phyloP scores from a whole-genome alignment of 768 basidiomycete genomes.

The Boletus rubroflammeus region DNA sequence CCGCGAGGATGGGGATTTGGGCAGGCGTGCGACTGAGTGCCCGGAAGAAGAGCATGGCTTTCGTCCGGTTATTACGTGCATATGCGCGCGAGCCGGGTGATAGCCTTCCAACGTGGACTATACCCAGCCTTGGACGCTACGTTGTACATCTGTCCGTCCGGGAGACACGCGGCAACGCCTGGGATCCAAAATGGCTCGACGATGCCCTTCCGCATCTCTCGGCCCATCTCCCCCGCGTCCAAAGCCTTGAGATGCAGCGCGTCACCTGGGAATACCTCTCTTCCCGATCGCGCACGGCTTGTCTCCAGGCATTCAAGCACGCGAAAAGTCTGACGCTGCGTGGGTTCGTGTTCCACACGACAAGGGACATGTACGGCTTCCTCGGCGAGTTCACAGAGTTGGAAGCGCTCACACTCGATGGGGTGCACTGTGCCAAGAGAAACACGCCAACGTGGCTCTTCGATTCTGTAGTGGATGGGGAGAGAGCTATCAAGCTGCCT shows the following conservation, averaged over 20 bases:
- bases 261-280: conserved; percentile 34
- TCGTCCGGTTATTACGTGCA: conserved; percentile 16
- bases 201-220: conserved; percentile 27
- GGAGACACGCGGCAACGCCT: conserved; percentile 30
- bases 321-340: conserved; percentile 21
- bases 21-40: conserved; percentile 16
- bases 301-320: conserved; percentile 24
- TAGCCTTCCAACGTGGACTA: conserved; percentile 36
- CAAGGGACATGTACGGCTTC: conserved; percentile 26
- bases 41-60: conserved; percentile 18
- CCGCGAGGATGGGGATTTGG: conserved; percentile 26
- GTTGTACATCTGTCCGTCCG: conserved; percentile 24
- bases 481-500: conserved; percentile 13
- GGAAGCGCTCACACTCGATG: conserved; percentile 29
- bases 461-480: conserved; percentile 1
- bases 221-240: conserved; percentile 18
- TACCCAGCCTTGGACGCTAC: conserved; percentile 59
- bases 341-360: conserved; percentile 25
- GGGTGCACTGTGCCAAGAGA: conserved; percentile 25
- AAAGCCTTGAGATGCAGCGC: conserved; percentile 27
- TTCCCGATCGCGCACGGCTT: conserved; percentile 22
- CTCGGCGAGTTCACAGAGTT: conserved; percentile 26
- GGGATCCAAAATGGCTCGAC: conserved; percentile 34
- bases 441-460: conserved; percentile 13
- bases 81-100: conserved; percentile 15